Evolutionary conservation across 129 eudicot genomes (phyloP).

Genomic region (Kitagawia praeruptora): DNA sequence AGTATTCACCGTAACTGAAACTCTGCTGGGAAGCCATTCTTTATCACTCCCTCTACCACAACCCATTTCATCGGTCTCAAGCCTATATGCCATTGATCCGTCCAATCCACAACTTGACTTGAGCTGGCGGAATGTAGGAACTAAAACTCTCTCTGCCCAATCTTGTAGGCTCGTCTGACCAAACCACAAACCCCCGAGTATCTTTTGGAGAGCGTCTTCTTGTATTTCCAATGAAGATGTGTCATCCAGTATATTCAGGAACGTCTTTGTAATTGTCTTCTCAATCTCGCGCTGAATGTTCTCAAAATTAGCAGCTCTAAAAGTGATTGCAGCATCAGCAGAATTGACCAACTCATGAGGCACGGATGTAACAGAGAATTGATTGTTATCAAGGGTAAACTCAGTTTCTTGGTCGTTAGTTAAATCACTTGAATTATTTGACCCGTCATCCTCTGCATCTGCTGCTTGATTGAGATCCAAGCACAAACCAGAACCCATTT

Average conservation of each 20-base stretch:
- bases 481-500: slow-evolving; percentile 38
- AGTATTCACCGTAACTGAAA: slow-evolving; percentile 42
- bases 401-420: slow-evolving; percentile 74
- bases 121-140: slow-evolving; percentile 17
- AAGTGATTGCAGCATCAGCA: slow-evolving; percentile 65
- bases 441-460: slow-evolving; percentile 57
- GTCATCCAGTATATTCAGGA: slow-evolving; percentile 37
- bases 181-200: slow-evolving; percentile 70
- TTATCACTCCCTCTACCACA: slow-evolving; percentile 27
- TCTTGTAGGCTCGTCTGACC: slow-evolving; percentile 32
- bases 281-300: slow-evolving; percentile 51
- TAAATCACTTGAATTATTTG: slow-evolving; percentile 71
- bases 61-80: slow-evolving; percentile 34
- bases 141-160: slow-evolving; percentile 11
- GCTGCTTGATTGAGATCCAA: slow-evolving; percentile 70
- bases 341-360: slow-evolving; percentile 55
- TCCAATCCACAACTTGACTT: slow-evolving; percentile 13
- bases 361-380: slow-evolving; percentile 40
- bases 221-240: slow-evolving; percentile 43
- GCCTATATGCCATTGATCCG: slow-evolving; percentile 31
- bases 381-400: slow-evolving; percentile 23
- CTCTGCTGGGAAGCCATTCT: slow-evolving; percentile 70
- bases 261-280: slow-evolving; percentile 48
- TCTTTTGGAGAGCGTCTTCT: slow-evolving; percentile 60
- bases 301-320: slow-evolving; percentile 53